Percentiles rank a stretch among this genome's conserved stretches.
Conservation (phyloP, 2,329 filamentous ascomycete genomes). For the Verticillium zaregamsianum region DNA sequence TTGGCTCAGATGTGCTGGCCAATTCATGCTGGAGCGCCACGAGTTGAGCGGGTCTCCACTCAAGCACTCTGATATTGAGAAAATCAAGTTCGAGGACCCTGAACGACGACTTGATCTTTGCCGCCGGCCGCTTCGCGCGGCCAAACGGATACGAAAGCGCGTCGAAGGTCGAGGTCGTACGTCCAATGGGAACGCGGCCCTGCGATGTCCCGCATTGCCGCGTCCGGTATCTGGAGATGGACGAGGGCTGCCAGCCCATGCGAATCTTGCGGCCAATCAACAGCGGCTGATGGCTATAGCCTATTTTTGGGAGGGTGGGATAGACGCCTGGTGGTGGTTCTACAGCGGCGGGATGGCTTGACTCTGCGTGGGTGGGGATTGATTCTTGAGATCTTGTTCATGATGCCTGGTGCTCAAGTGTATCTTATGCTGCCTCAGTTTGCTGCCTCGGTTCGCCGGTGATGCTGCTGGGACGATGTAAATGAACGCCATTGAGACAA, state of each 20-base stretch:
- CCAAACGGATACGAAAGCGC: background rate
- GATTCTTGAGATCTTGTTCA: no score
- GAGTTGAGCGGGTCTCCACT: no score
- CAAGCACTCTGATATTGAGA: no score
- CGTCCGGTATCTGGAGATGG: background rate
- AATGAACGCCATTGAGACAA: no score
- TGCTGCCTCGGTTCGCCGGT: no score
- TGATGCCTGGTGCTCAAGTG: no score
- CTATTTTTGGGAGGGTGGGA: background rate
- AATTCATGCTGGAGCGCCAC: no score
- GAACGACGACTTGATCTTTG: background rate
- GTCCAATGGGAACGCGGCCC: background rate
- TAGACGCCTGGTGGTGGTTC: background rate
- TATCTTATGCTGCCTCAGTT: no score
- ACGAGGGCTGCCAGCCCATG: background rate
- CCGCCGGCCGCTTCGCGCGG: background rate
- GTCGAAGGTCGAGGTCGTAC: background rate
- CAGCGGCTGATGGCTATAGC: background rate
- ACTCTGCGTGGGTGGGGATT: background rate
- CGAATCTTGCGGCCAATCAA: background rate
- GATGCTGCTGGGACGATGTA: no score
- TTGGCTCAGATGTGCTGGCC: no score
- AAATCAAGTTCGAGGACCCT: background rate
- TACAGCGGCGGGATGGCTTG: background rate
- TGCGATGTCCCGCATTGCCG: background rate